These are phyloP conservation scores for Hansenula anomala DNA, from an alignment of 1,139 yeast species.

Conservation along the genomic window DNA sequence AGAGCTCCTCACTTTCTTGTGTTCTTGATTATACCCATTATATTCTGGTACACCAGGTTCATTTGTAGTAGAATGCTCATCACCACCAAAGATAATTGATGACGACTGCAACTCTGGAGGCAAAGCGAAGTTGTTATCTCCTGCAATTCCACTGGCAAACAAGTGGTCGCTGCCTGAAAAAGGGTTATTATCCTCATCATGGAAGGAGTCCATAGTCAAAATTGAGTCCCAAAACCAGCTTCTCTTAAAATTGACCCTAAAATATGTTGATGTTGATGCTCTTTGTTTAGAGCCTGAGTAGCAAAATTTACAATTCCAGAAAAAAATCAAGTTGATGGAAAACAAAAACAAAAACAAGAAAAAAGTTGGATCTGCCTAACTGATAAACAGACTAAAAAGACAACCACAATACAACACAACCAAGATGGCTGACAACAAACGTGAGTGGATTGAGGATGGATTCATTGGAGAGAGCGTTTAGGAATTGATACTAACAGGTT, in stretches of 20 bases:
- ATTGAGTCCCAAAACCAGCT: neutral
- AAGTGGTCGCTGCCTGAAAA: constrained; percentile 33
- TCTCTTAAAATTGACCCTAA: too few species aligned
- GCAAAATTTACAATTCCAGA: neutral
- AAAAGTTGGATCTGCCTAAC: neutral
- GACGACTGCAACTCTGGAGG: constrained; percentile 3
- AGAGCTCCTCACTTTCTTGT: neutral
- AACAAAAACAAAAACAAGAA: neutral
- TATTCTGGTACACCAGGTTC: too few species aligned
- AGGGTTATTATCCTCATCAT: constrained; percentile 42
- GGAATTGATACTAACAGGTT: constrained; percentile 3
- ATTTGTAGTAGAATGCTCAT: too few species aligned
- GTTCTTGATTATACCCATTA: neutral
- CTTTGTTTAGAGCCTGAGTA: neutral
- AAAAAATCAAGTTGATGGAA: neutral
- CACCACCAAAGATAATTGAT: constrained; percentile 3
- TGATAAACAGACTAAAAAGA: neutral
- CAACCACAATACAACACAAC: neutral
- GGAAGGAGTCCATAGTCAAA: constrained; percentile 4
- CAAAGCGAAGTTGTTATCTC: neutral
- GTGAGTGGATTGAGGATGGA: neutral
- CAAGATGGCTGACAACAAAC: constrained; percentile 1
- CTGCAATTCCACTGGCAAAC: constrained; percentile 27
- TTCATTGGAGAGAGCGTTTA: too few species aligned
- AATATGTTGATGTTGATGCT: neutral